Conservation (phyloP, 768 basidiomycete genomes). For the Ramaria sp. region DNA sequence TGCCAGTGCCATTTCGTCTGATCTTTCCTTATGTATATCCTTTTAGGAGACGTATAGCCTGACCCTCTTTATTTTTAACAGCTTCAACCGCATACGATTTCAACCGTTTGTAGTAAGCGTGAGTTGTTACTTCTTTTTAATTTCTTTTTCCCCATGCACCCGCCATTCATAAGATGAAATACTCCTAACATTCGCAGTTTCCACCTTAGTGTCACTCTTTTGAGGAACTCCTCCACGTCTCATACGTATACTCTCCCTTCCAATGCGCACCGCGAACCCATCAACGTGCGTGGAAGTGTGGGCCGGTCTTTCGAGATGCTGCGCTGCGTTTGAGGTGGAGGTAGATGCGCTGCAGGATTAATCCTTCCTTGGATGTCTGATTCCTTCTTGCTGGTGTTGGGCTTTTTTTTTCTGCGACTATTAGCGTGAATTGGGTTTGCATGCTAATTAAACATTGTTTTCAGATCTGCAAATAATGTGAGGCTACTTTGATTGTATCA, state of each 20-base stretch:
- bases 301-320: constrained; percentile 44
- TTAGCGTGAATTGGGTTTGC: neutral
- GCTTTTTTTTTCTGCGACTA: neutral
- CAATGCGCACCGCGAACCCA: constrained; percentile 52
- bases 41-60: constrained; percentile 10
- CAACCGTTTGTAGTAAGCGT: constrained; percentile 5
- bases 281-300: constrained; percentile 39
- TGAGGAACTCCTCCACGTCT: constrained; percentile 58
- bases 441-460: neutral
- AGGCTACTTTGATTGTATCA: too few relatives aligned
- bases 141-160: constrained; percentile 17
- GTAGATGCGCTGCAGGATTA: constrained; percentile 58
- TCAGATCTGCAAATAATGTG: neutral
- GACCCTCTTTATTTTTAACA: constrained; percentile 5
- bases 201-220: constrained; percentile 60
- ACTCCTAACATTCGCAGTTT: constrained; percentile 79
- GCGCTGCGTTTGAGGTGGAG: constrained; percentile 68
- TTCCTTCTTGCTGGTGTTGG: constrained; percentile 16
- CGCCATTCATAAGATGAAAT: constrained; percentile 33
- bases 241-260: constrained; percentile 64
- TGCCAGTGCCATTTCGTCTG: constrained; percentile 88
- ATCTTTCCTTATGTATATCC: constrained; percentile 19
- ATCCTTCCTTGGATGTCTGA: constrained; percentile 93
- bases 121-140: constrained; percentile 3
- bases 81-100: too few relatives aligned